These are phyloP conservation scores for Fusarium sp. DNA, from an alignment of 2,329 filamentous ascomycete genomes.

Conservation along the genomic window DNA sequence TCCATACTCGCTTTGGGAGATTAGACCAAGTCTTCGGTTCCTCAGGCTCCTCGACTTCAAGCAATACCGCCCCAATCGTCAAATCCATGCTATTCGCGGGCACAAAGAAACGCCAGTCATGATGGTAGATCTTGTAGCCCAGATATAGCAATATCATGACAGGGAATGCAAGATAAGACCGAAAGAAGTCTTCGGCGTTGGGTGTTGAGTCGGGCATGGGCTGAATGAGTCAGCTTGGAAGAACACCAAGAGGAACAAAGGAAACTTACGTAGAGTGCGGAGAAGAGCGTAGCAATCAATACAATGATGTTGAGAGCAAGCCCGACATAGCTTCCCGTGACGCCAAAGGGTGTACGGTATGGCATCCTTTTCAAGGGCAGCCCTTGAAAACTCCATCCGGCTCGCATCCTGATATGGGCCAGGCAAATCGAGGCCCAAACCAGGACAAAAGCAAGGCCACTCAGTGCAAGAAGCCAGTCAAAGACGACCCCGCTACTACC, in stretches of 20 bases:
- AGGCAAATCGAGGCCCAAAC: neutral
- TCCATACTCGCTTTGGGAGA: neutral
- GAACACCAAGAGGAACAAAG: neutral
- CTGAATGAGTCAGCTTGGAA: neutral
- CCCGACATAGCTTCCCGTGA: neutral
- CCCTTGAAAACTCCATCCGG: neutral
- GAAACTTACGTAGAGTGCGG: neutral
- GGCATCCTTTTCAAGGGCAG: neutral
- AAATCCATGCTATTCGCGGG: slow-evolving; percentile 82
- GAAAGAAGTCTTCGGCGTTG: slow-evolving; percentile 76
- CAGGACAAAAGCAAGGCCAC: neutral
- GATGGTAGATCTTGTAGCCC: slow-evolving; percentile 78
- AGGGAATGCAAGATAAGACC: slow-evolving; percentile 75
- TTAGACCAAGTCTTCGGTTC: slow-evolving; percentile 64
- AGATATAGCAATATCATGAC: slow-evolving; percentile 76
- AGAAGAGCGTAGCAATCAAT: neutral
- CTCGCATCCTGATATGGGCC: neutral
- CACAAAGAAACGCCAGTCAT: slow-evolving; percentile 69
- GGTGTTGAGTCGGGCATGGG: slow-evolving; percentile 72
- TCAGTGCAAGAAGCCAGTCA: neutral
- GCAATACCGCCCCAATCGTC: slow-evolving; percentile 79
- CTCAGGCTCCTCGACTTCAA: slow-evolving; percentile 82
- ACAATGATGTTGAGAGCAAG: neutral
- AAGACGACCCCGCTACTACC: neutral
- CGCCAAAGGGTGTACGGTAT: neutral